Base-by-base conservation (phyloP, 768 basidiomycete species). In the Auriculariales sp. region DNA sequence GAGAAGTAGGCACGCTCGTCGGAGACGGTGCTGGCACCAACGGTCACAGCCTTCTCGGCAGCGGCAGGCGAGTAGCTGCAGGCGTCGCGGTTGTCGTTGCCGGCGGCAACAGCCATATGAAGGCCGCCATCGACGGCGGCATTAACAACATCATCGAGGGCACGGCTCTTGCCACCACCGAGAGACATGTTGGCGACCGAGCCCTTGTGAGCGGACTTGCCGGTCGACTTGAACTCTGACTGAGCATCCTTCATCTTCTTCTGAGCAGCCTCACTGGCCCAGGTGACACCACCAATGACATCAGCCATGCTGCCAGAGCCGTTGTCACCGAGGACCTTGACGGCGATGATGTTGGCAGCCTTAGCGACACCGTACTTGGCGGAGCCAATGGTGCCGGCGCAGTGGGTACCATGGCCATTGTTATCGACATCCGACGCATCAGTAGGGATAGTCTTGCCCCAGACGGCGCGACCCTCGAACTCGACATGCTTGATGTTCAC, bases 121-220 rank as follows among this genome's bases (percentile, higher is more conserved):
- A 99, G 73, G 32, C 95, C 95, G 30, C 63, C 54, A 7, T 78
- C 74, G 49, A 94, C 89, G 42, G 95, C 91, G 47, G 68, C 70
- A 69, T 98, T 81, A 53, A 99, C 90, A 47, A 83, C 79, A 22
- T 73, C 72, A 54, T 99, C 91, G 47, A 98, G 74, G 29, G 87
- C 76, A 19, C 69, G 73, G 4, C 87, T 89, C 70, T 93, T 94
- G 52, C 90, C 89, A 58, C 95, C 95, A 54, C 95, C 95, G 48
- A 99, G 82, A 63, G 83, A 86, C 95, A 99, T 95, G 74, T 94
- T 94, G 46, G 83, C 88, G 48, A 93, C 91, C 15, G 90, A 91
- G 22, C 95, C 95, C 71, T 91, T 93, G 75, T 94, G 87, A 36
- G 67, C 68, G 49, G 83, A 84, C 69, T 75, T 81, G 49, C 88